A percentile compares a stretch with the other conserved stretches of the same genome.
phyloP scores from a whole-genome alignment of 2,329 filamentous ascomycete genomes.

The Atkinsonella hypoxylon region DNA sequence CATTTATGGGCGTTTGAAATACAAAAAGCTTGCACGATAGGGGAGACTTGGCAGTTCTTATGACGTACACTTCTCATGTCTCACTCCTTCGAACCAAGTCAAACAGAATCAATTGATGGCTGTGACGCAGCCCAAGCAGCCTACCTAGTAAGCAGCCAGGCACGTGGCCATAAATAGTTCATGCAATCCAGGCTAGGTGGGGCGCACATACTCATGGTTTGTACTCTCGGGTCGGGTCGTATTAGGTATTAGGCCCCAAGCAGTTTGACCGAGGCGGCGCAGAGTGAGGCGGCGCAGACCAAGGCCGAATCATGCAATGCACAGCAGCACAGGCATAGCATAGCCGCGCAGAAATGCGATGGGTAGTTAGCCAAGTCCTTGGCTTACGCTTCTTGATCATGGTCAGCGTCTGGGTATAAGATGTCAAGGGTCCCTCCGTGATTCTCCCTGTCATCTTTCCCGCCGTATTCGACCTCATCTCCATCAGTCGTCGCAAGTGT shows the following conservation, averaged over 20 bases:
- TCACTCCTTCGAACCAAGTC: too few species aligned
- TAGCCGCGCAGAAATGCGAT: neutral
- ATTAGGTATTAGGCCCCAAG: neutral
- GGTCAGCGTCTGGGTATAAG: neutral
- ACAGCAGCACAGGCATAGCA: neutral
- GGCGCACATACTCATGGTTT: neutral
- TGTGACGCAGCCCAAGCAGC: too few species aligned
- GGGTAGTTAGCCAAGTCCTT: conserved; percentile 3
- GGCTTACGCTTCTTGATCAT: neutral
- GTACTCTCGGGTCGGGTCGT: too few species aligned
- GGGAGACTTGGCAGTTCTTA: neutral
- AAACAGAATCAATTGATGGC: too few species aligned
- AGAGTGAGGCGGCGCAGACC: too few species aligned
- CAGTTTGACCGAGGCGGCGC: neutral
- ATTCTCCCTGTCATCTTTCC: neutral
- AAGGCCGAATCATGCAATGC: neutral
- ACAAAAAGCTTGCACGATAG: conserved; percentile 8
- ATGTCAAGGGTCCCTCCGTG: neutral
- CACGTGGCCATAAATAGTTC: neutral
- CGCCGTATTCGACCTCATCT: neutral
- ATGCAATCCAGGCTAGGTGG: neutral
- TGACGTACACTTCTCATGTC: neutral
- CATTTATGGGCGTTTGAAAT: conserved; percentile 10
- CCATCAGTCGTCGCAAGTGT: too few species aligned
- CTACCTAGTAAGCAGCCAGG: too few species aligned